Conservation (phyloP, 352 stramenopile genomes). For the Phytophthora gonapodyides region DNA sequence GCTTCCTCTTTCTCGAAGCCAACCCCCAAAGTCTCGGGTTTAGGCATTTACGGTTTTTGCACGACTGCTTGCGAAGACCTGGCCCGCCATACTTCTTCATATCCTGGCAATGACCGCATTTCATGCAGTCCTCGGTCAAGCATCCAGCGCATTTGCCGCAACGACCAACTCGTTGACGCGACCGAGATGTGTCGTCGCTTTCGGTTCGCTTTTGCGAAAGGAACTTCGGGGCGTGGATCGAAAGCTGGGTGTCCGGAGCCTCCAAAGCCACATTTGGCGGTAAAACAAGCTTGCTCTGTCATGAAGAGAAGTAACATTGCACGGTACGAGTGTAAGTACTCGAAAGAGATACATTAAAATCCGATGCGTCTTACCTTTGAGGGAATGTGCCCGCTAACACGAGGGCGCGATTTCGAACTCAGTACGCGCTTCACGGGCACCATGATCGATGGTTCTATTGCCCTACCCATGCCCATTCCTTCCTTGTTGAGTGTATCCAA, state of each 20-base stretch:
- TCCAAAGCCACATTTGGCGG: conserved; percentile 5
- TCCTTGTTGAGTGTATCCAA: conserved; percentile 47
- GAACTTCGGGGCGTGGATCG: conserved; percentile 25
- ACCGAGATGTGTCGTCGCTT: conserved; percentile 39
- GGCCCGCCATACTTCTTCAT: conserved; percentile 92
- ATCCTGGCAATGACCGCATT: conserved; percentile 86
- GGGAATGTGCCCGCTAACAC: conserved; percentile 28
- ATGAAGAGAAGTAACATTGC: conserved; percentile 11
- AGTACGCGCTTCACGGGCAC: conserved; percentile 33
- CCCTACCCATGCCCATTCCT: conserved; percentile 37
- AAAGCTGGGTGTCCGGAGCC: conserved; percentile 26
- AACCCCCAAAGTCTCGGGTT: conserved; percentile 70
- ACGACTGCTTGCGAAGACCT: conserved; percentile 86
- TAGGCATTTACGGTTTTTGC: conserved; percentile 85
- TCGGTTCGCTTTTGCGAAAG: conserved; percentile 42
- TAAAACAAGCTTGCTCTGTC: conserved; percentile 25
- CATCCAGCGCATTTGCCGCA: conserved; percentile 83
- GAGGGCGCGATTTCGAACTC: conserved; percentile 26
- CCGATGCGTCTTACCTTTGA: conserved; percentile 24
- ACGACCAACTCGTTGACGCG: conserved; percentile 71
- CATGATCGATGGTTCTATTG: conserved; percentile 29
- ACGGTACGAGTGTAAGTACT: too few relatives aligned
- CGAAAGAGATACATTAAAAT: not conserved
- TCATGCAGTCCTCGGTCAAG: conserved; percentile 83
- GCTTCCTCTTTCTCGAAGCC: conserved; percentile 48